Evolutionary conservation across 2,329 filamentous ascomycete genomes (phyloP), one percentile per base, ranked within the genome.

Genomic region (Hysterium pulicare): DNA sequence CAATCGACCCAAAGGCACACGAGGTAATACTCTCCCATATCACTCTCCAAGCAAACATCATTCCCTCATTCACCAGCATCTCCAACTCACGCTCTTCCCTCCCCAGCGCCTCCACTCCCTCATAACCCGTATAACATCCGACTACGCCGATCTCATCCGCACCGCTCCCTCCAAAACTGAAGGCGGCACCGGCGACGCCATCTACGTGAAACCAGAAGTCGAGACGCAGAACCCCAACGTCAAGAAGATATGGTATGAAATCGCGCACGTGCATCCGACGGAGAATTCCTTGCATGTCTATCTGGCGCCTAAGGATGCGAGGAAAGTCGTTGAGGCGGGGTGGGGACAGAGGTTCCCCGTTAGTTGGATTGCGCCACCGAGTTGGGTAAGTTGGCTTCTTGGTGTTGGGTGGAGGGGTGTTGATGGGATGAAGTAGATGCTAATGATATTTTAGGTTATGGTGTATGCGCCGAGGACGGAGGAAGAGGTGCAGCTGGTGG

Each of bases 211-310:
- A 4, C 46, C 50, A 30, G 46, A 54, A 7, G 48, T 60, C 16
- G 44, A 47, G 8, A 56, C 49, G 3, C 58, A 58, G 33, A 62
- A 63, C 26, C 57, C 59, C 0, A 45, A 42, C 1, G 57, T 57
- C n/a, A 49, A 55, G 30, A 62, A 57, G 26, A 61, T 62, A 24
- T 59, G 59, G 42, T 61, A 57, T 35, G 60, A 63, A 39, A 37
- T 63, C 1, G 60, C 59, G 15, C 89, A 94, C 62, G 79, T 89
- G 10, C 89, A 94, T 66, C 79, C 82, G 41, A 82, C 77, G 16
- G 88, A 93, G 48, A 79, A 84, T 51, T 86, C 83, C 10, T 73
- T 91, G 73, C 88, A 94, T 66, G 74, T 93, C 62, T 87, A 82
- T 41, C 74, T 93, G 22, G 86, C 90, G 58, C 86, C 86, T 0